Percentiles rank a stretch among this genome's conserved stretches.
Conservation (phyloP, 2,329 filamentous ascomycete species). For the Sarocladiaceae sp. region DNA sequence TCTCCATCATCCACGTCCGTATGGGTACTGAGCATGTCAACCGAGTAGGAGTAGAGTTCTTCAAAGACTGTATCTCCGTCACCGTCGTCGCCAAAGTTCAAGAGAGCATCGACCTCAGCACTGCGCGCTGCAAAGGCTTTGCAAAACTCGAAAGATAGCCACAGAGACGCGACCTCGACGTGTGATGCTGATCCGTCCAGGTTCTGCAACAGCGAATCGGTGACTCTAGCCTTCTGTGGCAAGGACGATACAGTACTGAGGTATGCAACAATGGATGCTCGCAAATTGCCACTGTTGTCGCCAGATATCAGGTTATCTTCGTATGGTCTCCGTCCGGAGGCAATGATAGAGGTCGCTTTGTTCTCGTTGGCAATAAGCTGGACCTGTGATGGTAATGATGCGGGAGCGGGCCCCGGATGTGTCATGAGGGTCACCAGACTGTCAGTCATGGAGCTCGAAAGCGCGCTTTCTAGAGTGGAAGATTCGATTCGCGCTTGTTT, state of each 20-base stretch:
- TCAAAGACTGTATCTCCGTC: conserved; percentile 46
- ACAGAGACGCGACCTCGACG: conserved; percentile 66
- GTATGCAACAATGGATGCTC: conserved; percentile 54
- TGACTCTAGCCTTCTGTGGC: conserved; percentile 56
- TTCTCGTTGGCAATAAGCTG: conserved; percentile 21
- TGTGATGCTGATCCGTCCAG: conserved; percentile 54
- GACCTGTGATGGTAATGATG: conserved; percentile 12
- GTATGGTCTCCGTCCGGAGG: conserved; percentile 34
- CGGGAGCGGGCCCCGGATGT: conserved; percentile 5
- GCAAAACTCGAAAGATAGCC: conserved; percentile 72
- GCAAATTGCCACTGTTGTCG: conserved; percentile 62
- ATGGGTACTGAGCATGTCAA: conserved; percentile 55
- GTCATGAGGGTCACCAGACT: conserved; percentile 51
- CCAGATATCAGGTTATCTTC: conserved; percentile 58
- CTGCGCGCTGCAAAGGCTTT: conserved; percentile 51
- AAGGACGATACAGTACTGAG: conserved; percentile 51
- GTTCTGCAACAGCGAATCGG: conserved; percentile 52
- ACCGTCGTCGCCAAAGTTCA: conserved; percentile 34
- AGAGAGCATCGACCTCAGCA: conserved; percentile 61
- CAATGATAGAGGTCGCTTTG: background rate
- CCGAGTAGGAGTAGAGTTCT: conserved; percentile 67
- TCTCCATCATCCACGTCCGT: conserved; percentile 48
- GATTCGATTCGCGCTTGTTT: conserved; percentile 60
- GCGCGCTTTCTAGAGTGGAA: conserved; percentile 59
- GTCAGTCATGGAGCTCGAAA: conserved; percentile 69